Percentiles rank a stretch among this genome's conserved stretches.
Evolutionary conservation across 2,329 filamentous ascomycete species (phyloP).

Genomic region (Phoma sp.): DNA sequence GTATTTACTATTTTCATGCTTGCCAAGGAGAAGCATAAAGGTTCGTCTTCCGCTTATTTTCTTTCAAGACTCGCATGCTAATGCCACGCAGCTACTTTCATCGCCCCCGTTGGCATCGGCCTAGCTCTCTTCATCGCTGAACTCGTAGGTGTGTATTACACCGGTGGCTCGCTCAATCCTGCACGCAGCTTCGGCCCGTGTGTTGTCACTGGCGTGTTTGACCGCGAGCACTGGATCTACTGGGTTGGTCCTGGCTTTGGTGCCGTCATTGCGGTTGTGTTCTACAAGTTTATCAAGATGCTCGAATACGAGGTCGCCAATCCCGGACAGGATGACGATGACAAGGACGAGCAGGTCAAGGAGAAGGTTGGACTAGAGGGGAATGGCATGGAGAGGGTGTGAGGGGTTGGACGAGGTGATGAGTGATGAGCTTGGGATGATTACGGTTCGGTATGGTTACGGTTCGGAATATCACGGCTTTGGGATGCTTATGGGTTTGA

Average conservation of each 20-base stretch:
- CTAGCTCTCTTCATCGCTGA: constrained; percentile 71
- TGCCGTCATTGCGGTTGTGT: constrained; percentile 55
- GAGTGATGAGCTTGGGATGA: neutral
- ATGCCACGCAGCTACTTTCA: constrained; percentile 61
- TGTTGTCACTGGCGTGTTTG: constrained; percentile 51
- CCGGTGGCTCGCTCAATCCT: constrained; percentile 56
- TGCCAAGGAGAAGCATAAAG: constrained; percentile 73
- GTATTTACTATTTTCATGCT: constrained; percentile 62
- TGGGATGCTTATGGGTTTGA: too few relatives aligned
- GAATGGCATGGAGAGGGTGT: constrained; percentile 12
- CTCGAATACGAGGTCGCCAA: constrained; percentile 49
- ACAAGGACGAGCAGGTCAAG: constrained; percentile 29
- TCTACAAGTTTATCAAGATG: constrained; percentile 58
- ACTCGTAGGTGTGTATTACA: constrained; percentile 59
- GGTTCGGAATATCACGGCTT: too few relatives aligned
- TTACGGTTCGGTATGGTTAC: neutral
- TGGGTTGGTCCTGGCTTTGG: constrained; percentile 57
- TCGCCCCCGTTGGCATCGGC: constrained; percentile 76
- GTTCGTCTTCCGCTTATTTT: constrained; percentile 16
- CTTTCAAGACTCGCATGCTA: neutral
- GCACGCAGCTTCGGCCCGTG: constrained; percentile 57
- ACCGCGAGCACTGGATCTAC: constrained; percentile 58
- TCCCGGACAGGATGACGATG: constrained; percentile 45
- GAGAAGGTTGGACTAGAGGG: constrained; percentile 19
- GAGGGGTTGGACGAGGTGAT: constrained; percentile 3